Conservation (phyloP, 1,284 basidiomycete species). For the Cystobasidium pallidum region DNA sequence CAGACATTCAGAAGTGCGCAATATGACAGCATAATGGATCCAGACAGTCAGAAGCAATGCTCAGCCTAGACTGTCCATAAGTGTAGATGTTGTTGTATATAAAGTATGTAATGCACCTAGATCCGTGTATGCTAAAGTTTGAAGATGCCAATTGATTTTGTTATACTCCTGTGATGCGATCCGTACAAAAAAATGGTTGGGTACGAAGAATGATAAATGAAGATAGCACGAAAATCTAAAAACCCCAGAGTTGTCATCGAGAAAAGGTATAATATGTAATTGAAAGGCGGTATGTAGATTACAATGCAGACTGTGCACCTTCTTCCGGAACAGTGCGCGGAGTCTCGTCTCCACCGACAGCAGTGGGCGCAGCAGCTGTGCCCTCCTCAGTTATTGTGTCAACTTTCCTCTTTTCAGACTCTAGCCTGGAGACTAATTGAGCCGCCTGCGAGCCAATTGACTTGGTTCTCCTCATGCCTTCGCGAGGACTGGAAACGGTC, state of each 20-base stretch:
- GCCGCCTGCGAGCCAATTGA: conserved; percentile 18
- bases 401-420: conserved; percentile 5
- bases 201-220: neutral
- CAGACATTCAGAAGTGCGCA: no score
- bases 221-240: neutral
- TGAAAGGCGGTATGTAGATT: no score
- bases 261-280: conserved; percentile 2
- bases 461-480: neutral
- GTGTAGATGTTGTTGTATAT: neutral
- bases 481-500: conserved; percentile 9
- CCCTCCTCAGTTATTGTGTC: neutral
- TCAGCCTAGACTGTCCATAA: neutral
- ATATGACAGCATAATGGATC: no score
- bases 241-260: neutral
- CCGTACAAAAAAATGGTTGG: neutral
- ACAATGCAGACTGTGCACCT: no score
- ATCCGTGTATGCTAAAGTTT: conserved; percentile 11
- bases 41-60: neutral
- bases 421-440: conserved; percentile 12
- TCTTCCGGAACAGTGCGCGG: neutral
- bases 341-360: neutral
- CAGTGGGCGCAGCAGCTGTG: neutral
- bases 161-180: neutral
- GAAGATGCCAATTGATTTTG: neutral
- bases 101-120: conserved; percentile 6